Evolutionary conservation across 2,329 filamentous ascomycete species (phyloP).

Genomic region (Diplodia sapinea): DNA sequence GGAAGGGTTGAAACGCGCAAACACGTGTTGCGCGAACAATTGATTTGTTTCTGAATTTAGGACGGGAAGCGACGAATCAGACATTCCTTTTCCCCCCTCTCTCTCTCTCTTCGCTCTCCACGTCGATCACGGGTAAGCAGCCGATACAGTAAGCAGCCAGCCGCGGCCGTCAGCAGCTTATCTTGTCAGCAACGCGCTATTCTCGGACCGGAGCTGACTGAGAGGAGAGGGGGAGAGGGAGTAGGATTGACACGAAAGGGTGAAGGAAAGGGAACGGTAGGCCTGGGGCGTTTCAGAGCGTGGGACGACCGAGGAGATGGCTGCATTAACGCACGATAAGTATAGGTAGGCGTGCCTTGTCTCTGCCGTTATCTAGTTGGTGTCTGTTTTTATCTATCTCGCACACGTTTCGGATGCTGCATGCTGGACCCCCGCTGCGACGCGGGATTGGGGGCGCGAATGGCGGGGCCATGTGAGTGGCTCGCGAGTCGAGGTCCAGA

Average conservation of each 20-base stretch:
- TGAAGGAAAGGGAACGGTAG: neutral
- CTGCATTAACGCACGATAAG: neutral
- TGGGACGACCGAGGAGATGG: neutral
- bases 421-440: neutral
- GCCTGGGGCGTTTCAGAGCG: neutral
- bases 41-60: neutral
- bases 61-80: neutral
- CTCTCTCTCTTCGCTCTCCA: neutral
- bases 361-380: neutral
- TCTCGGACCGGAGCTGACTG: neutral
- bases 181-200: neutral
- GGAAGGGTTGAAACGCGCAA: neutral
- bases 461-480: neutral
- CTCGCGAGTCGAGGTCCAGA: neutral
- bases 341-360: neutral
- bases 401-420: neutral
- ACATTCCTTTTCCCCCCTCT: neutral
- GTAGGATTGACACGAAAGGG: neutral
- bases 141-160: neutral
- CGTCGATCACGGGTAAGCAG: neutral
- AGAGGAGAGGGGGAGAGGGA: neutral
- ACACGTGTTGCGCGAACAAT: conserved; percentile 2
- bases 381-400: neutral
- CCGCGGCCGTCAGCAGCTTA: neutral
- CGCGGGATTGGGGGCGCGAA: neutral